These are phyloP conservation scores for Combretum micranthum DNA, from an alignment of 345 rosid genomes.

Conservation along the genomic window DNA sequence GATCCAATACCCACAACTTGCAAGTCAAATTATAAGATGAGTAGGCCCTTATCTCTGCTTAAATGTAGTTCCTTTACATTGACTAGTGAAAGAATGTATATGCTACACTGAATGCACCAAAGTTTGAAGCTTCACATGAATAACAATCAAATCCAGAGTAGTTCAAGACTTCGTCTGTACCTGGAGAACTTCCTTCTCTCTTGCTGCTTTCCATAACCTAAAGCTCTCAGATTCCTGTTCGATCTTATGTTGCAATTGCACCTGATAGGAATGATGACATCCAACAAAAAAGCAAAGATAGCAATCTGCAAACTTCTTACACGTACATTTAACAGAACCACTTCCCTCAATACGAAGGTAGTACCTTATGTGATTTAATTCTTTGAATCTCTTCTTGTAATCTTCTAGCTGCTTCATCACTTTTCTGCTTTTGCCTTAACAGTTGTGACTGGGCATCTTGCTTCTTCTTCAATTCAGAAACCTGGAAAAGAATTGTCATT, in stretches of 20 bases:
- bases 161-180: conserved; percentile 19
- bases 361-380: conserved; percentile 80
- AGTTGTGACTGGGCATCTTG: conserved; percentile 96
- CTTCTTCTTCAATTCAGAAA: conserved; percentile 80
- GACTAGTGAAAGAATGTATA: too few relatives aligned
- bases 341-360: background rate
- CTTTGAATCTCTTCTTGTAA: conserved; percentile 89
- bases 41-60: too few relatives aligned
- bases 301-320: background rate
- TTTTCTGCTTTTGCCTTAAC: conserved; percentile 92
- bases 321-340: background rate
- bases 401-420: conserved; percentile 79
- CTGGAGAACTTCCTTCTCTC: conserved; percentile 99
- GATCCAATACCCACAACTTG: too few relatives aligned
- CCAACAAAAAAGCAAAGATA: background rate
- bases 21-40: too few relatives aligned
- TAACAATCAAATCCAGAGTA: too few relatives aligned
- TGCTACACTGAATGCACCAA: too few relatives aligned
- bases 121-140: too few relatives aligned
- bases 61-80: too few relatives aligned
- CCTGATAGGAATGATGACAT: conserved; percentile 31
- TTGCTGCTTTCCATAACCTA: conserved; percentile 79
- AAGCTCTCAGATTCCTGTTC: conserved; percentile 93
- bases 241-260: conserved; percentile 84
- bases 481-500: conserved; percentile 32